phyloP scores from a whole-genome alignment of 345 rosid genomes.

The Stellera chamaejasme region DNA sequence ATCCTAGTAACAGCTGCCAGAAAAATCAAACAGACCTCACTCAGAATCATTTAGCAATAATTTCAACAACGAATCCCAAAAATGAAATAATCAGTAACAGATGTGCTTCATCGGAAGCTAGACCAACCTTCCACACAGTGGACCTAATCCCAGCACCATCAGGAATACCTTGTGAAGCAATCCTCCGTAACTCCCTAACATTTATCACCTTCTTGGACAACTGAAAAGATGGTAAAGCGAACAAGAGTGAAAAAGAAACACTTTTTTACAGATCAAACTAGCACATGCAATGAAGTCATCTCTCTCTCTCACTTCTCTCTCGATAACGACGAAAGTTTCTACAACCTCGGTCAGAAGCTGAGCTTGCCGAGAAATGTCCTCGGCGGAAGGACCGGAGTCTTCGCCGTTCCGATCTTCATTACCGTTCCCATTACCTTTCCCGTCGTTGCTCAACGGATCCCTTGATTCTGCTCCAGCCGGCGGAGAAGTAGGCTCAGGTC shows the following conservation, averaged over 20 bases:
- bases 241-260: background rate
- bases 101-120: background rate
- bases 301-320: too few species aligned
- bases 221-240: slow-evolving; percentile 21
- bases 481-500: slow-evolving; percentile 23
- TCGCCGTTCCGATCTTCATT: slow-evolving; percentile 20
- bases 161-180: slow-evolving; percentile 70
- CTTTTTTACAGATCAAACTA: background rate
- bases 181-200: slow-evolving; percentile 60
- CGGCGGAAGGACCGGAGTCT: slow-evolving; percentile 32
- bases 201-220: slow-evolving; percentile 74
- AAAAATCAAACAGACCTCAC: background rate
- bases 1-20: slow-evolving; percentile 69
- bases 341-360: slow-evolving; percentile 67
- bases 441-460: slow-evolving; percentile 17
- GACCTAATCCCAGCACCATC: slow-evolving; percentile 78
- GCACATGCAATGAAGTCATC: background rate
- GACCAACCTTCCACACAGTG: slow-evolving; percentile 68
- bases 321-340: background rate
- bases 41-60: too few species aligned
- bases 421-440: background rate
- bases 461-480: slow-evolving; percentile 32
- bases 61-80: too few species aligned
- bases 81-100: too few species aligned
- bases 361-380: slow-evolving; percentile 60